Evolutionary conservation across 2,329 filamentous ascomycete genomes (phyloP), one percentile per base, ranked within the genome.

Genomic region (Claviceps purpurea): DNA sequence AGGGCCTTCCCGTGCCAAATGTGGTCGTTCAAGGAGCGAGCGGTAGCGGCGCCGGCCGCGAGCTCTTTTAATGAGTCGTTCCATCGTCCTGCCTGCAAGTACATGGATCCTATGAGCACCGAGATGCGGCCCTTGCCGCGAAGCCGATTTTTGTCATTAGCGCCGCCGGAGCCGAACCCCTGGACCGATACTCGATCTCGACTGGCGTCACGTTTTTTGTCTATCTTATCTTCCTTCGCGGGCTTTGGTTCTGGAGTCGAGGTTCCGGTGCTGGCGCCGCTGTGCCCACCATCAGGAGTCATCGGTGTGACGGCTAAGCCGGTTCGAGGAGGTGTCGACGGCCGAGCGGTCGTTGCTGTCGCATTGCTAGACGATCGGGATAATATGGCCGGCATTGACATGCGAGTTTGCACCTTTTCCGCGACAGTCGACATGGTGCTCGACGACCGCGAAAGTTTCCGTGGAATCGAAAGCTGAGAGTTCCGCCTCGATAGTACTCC

Each of bases 1-100:
- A 98, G 74, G 1, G 89, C 90, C 68, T 97, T 97, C 18, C 87
- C 93, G 69, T 96, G 89, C 91, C 93, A 98, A n/a, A 97, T 67
- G 67, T 95, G 88, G 67, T 98, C 93, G 60, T 89, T 90, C 54
- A 87, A 78, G 40, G 81, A 82, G 60, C 88, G 85, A 16, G 89
- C 85, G 59, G 84, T 81, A 10, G 79, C 78, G 2, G 87, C 89
- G 51, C 85, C 88, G 55, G 96, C 91, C 10, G 81, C 74, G 22
- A 96, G 77, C 63, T 95, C 88, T 64, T 81, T 85, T 46, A 97
- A 67, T 7, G 91, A 90, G 68, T 97, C 90, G 47, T 76, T 79
- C 89, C 93, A 96, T 56, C 89, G 81, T 26, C 93, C 93, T 50
- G 89, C 86, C 66, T 90, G 86, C 59, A 98, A 78, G 65, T 91